Evolutionary conservation across 2,329 filamentous ascomycete species (phyloP), one percentile per base, ranked within the genome.

Genomic region (Colletotrichum paranaense): DNA sequence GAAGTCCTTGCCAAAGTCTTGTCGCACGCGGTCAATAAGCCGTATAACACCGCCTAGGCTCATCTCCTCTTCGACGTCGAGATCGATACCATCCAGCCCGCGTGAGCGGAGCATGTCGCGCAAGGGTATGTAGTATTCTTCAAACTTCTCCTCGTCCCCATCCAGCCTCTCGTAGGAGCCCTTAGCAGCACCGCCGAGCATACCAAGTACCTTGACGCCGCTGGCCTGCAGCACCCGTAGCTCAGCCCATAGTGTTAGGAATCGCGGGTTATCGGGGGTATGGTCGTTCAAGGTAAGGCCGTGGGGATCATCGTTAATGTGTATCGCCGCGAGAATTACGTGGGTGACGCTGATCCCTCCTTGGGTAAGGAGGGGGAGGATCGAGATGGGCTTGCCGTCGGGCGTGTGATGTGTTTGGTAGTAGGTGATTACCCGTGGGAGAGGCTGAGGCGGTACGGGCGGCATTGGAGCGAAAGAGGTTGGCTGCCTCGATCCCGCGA

Each of bases 131-230:
- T 97, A 97, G 84, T 93, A 95, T 19, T 84, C 81, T 82, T 97
- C 93, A 78, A 97, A 97, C 28, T 86, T 84, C 64, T 88, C 84
- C 49, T 86, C 80, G 58, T 80, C 80, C 68, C 90, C 89, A 78
- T 92, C 89, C 4, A 92, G 88, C 0, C 87, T 87, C 60, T 73
- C 30, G 68, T 89, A 98, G 14, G 91, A 93, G 12, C 95, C 95
- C 72, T 89, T 88, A 0, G 94, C 95, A 2, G 95, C 95, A 19
- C 95, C 95, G 52, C 95, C 95, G 1, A 98, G 86, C 94, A 98
- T 97, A 67, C 91, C 94, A 80, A 97, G 87, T 14, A 98, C 91
- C 78, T 93, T 95, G 75, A 98, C 88, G 55, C 95, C 95, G 7
- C 88, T 87, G 2, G 88, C 89, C 80, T 97, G 93, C 6, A 98